Base-by-base conservation (phyloP, 345 rosid species). In the Punica granatum region DNA sequence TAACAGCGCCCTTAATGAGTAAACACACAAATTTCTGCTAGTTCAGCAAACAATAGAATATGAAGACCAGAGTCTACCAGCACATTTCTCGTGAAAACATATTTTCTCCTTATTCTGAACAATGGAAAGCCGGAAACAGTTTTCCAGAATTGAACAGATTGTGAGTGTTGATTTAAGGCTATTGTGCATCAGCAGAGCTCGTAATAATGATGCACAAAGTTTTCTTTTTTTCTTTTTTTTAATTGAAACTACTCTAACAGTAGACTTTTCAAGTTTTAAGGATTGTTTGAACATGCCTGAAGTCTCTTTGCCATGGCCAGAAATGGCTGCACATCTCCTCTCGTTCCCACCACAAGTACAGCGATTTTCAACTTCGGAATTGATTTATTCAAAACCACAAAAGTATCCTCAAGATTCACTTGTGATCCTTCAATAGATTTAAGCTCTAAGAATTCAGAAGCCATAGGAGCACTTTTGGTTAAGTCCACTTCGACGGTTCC, bases 301-400 rank as follows among this genome's bases (percentile, higher is more conserved):
- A 94, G 97, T 76, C 95, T 85, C 76, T 86, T 91, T 69, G 99
- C 97, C 72, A 94, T 88, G 67, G 99, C 99, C 60, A 94, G 69
- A 79, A 94, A 94, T 54, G 97, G 87, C 68, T 91, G 99, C 37
- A 94, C 99, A 84, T 94, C 97, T 84, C 99, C 99, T 76, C 98
- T 89, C 32, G 99, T 94, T 75, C 99, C 99, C 66, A 94, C 99
- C 69, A 94, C 90, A 76, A 94, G 98, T 48, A 94, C 83, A 65
- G 75, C 85, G 70, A 94, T 88, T 68, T 84, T 85, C 75, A 94
- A 80, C 86, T 72, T 83, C 1, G 97, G 99, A 69, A 94, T 67
- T 28, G 89, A 62, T 82, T 84, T 89, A 42, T 79, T 80, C 36
- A 82, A 72, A 30, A 77, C 88, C 41, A 72, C 61, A 56, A 69